Evolutionary conservation across 306 rosid species (phyloP), one percentile per base, ranked within the genome.

Genomic region (Dalbergia cochinchinensis): DNA sequence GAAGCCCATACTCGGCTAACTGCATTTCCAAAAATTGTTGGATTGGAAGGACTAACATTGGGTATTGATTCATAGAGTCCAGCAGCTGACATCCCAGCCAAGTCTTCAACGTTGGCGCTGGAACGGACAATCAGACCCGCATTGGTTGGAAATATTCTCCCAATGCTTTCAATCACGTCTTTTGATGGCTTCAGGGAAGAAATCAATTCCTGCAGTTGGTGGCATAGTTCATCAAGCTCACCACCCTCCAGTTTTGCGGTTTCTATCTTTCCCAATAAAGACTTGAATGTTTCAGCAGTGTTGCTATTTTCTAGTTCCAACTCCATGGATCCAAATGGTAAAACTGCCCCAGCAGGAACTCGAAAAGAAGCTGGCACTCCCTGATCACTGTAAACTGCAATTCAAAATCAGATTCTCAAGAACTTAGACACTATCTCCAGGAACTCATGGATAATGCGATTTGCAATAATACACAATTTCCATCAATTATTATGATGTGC

Each of bases 21-120:
- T 31, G 97, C 94, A 71, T 84, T 86, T 73, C 89, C 89, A 71
- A 91, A 89, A 45, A 89, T 91, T 34, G 81, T 65, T 59, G 97
- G 91, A 86, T 90, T 87, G 65, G 93, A 84, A 70, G 88, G 88
- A 77, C 98, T 89, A n/a, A 95, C 97, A 73, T 95, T 95, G 61
- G 98, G 99, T 86, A 91, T 93, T 73, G 99, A 95, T 14, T 93
- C 98, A 8, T 95, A 93, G 55, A 93, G 97, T 83, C 98, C 96
- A 45, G 99, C 99, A 34, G 99, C 99, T 37, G 99, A 95, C 90
- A 95, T 92, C 83, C 97, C 97, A 44, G 98, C 97, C 83, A 95
- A 90, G 79, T 95, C 99, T 88, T 95, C 99, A 11, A 95, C 94
- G 39, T 95, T 93, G 47, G 99, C 99, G 69, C 99, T 91, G 73